These are phyloP conservation scores for Ramularia endophylla DNA, from an alignment of 2,329 filamentous ascomycete species.

Conservation along the genomic window DNA sequence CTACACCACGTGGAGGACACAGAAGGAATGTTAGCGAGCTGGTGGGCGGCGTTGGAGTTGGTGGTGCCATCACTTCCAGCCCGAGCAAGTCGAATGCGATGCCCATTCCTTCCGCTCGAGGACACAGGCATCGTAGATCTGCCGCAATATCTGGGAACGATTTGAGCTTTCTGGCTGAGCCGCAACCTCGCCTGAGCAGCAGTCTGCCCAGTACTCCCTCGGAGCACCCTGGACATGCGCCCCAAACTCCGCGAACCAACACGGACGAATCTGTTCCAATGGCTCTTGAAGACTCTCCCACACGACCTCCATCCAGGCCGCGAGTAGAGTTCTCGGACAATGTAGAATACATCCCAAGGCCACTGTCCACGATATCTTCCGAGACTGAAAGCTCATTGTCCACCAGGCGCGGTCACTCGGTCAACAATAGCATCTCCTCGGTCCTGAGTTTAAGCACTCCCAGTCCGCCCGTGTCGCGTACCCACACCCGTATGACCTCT, in stretches of 20 bases:
- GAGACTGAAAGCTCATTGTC: conserved; percentile 72
- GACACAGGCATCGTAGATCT: conserved; percentile 74
- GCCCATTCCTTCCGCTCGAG: conserved; percentile 29
- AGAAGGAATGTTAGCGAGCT: conserved; percentile 80
- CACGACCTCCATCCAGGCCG: conserved; percentile 46
- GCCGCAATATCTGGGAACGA: conserved; percentile 78
- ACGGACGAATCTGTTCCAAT: conserved; percentile 7
- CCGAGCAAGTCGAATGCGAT: conserved; percentile 60
- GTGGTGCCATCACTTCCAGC: conserved; percentile 59
- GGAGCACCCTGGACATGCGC: conserved; percentile 18
- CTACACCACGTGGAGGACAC: conserved; percentile 55
- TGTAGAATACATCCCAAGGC: conserved; percentile 75
- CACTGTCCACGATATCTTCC: conserved; percentile 75
- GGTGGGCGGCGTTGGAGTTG: conserved; percentile 64
- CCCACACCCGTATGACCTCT: conserved; percentile 27
- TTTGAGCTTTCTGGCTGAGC: conserved; percentile 53
- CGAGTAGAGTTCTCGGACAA: conserved; percentile 80
- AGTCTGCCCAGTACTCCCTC: conserved; percentile 31
- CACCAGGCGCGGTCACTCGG: conserved; percentile 65
- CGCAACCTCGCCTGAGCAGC: conserved; percentile 24
- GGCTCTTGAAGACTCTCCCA: conserved; percentile 24
- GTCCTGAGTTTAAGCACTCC: conserved; percentile 57
- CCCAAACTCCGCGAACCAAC: neutral
- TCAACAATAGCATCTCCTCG: conserved; percentile 75
- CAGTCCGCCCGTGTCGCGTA: conserved; percentile 40